Percentiles rank a stretch among this genome's conserved stretches.
phyloP scores from a whole-genome alignment of 2,329 filamentous ascomycete genomes.

The Paraphoma chrysanthemicola region DNA sequence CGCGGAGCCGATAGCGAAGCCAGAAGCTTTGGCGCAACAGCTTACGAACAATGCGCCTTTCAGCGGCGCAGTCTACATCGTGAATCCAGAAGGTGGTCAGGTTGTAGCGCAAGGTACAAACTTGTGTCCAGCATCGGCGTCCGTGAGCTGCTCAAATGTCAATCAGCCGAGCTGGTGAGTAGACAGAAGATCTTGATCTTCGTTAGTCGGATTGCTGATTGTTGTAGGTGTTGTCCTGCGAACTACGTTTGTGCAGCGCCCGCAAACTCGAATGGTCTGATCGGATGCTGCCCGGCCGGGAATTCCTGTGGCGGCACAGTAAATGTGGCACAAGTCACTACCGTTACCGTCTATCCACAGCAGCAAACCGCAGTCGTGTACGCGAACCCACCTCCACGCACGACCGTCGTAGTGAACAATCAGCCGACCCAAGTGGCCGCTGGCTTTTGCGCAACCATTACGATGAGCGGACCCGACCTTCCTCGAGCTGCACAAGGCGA shows the following conservation, averaged over 20 bases:
- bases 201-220: not conserved
- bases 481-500: slow-evolving; percentile 40
- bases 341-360: slow-evolving; percentile 43
- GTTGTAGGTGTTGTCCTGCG: slow-evolving; percentile 46
- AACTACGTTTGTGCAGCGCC: slow-evolving; percentile 43
- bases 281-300: slow-evolving; percentile 48
- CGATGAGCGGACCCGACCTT: slow-evolving; percentile 43
- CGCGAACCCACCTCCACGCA: slow-evolving; percentile 26
- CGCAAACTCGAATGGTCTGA: slow-evolving; percentile 39
- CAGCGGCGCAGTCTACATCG: slow-evolving; percentile 49
- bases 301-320: slow-evolving; percentile 41
- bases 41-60: slow-evolving; percentile 48
- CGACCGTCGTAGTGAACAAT: slow-evolving; percentile 32
- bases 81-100: slow-evolving; percentile 39
- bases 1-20: slow-evolving; percentile 33
- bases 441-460: slow-evolving; percentile 47
- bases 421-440: slow-evolving; percentile 29
- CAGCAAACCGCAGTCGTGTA: slow-evolving; percentile 39
- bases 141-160: slow-evolving; percentile 52
- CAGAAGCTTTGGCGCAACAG: slow-evolving; percentile 35
- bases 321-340: slow-evolving; percentile 41
- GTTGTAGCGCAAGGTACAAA: slow-evolving; percentile 43
- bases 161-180: slow-evolving; percentile 52
- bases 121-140: slow-evolving; percentile 43
- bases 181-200: not conserved